Evolutionary conservation across 2,329 filamentous ascomycete genomes (phyloP).

Genomic region (Claviceps sp.): DNA sequence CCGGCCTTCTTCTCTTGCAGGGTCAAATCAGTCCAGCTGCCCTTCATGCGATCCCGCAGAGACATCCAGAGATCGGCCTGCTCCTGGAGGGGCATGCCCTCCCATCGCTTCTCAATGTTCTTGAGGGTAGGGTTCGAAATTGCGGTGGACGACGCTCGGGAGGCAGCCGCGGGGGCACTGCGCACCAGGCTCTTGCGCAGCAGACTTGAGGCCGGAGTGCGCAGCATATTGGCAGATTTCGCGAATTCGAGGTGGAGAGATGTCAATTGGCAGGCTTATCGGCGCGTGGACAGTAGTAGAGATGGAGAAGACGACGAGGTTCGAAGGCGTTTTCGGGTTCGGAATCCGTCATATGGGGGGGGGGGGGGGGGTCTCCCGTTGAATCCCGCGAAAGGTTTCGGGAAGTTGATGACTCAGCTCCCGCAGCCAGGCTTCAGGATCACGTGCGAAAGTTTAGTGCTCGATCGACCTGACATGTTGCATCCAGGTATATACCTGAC

Average conservation of each 20-base stretch:
- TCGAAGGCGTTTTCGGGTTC: slow-evolving; percentile 12
- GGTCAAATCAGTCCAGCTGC: slow-evolving; percentile 89
- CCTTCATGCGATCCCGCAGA: slow-evolving; percentile 96
- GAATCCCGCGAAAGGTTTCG: slow-evolving; percentile 12
- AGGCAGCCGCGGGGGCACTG: slow-evolving; percentile 30
- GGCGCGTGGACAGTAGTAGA: slow-evolving; percentile 7
- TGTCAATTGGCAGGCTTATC: slow-evolving; percentile 22
- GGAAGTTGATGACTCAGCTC: slow-evolving; percentile 11
- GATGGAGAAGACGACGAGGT: slow-evolving; percentile 11
- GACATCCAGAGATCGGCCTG: slow-evolving; percentile 99
- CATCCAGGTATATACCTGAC: too few species aligned
- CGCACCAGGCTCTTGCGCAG: slow-evolving; percentile 36
- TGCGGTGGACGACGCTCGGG: slow-evolving; percentile 55
- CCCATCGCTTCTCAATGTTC: slow-evolving; percentile 99
- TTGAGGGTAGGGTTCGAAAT: slow-evolving; percentile 96
- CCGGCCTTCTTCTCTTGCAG: slow-evolving; percentile 98
- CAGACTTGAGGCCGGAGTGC: slow-evolving; percentile 37
- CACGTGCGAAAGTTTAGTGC: background rate
- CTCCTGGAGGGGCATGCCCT: slow-evolving; percentile 93
- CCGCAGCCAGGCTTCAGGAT: background rate
- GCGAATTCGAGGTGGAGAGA: slow-evolving; percentile 9
- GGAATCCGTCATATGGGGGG: slow-evolving; percentile 16
- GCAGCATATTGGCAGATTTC: slow-evolving; percentile 33
- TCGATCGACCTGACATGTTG: too few species aligned
- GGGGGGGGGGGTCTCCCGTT: slow-evolving; percentile 8